Base-by-base conservation (phyloP, 441 rosid species). In the Pelargonium fulgidum region DNA sequence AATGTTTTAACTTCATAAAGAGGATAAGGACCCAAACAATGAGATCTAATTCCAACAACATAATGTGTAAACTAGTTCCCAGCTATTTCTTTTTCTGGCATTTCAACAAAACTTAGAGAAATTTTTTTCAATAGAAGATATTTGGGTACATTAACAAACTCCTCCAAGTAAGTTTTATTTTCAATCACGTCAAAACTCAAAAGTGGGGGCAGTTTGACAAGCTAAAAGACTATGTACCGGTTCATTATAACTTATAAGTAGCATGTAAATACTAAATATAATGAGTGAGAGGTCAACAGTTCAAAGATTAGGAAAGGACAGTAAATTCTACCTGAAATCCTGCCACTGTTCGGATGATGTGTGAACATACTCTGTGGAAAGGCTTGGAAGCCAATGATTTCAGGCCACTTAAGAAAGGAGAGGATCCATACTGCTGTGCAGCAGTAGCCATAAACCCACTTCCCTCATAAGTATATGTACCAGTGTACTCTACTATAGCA, bases 371-470 rank as follows among this genome's bases (percentile, higher is more conserved):
- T 71, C 81, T 80, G 80, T 94, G 99, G 80, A 94, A 92, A 70
- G 97, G 97, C 83, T 91, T 94, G 77, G 94, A 87, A 52, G 93
- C 82, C 85, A 92, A 79, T 63, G 90, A 88, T 79, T 94, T 91
- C 68, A 92, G 85, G 77, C 99, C 99, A 70, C 93, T 86, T 70
- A 94, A 82, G 82, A 92, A 92, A 44, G 99, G 99, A 74, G 99
- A 92, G 71, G 98, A 84, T 0, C 97, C 99, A 75, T 92, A 90
- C 73, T 94, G 97, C 77, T 92, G 99, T 20, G 99, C 99, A 68
- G 99, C 99, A 44, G 96, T 94, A 52, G 99, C 99, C 84, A 82
- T 88, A 89, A 94, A 90, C 75, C 99, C 98, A 70, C 99, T 94
- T 71, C 99, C 98, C 81, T 94, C 97, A 39, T 94, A 94, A 33